Percentiles rank a stretch among this genome's conserved stretches.
Conservation (phyloP, 441 rosid genomes). For the Populus tomentosa region DNA sequence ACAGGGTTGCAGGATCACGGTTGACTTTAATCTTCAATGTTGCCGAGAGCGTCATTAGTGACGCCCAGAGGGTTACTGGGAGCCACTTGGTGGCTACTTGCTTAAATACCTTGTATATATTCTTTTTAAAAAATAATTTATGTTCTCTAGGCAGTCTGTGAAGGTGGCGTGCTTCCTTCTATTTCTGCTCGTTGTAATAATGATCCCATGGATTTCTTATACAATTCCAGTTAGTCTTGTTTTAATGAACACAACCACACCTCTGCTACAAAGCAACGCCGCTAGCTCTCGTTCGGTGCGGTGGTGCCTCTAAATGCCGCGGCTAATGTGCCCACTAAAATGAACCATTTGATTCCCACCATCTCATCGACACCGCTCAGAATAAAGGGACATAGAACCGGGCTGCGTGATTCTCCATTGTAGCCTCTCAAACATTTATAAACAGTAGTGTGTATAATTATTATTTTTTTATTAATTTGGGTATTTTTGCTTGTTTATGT, state of each 20-base stretch:
- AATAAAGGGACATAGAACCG: background rate
- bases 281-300: background rate
- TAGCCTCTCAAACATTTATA: background rate
- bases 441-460: background rate
- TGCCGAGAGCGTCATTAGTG: slow-evolving; percentile 21
- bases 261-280: too few relatives aligned
- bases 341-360: background rate
- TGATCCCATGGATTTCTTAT: background rate
- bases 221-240: too few relatives aligned
- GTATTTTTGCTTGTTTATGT: too few relatives aligned
- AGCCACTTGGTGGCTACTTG: background rate
- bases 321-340: background rate
- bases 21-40: background rate
- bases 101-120: background rate
- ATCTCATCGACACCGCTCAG: background rate
- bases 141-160: too few relatives aligned
- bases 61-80: slow-evolving; percentile 8
- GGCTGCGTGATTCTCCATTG: background rate
- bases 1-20: background rate
- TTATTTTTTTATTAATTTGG: too few relatives aligned
- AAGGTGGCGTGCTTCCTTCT: background rate
- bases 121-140: too few relatives aligned
- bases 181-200: background rate
- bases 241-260: background rate
- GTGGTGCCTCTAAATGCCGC: too few relatives aligned